A percentile compares a stretch with the other conserved stretches of the same genome.
phyloP scores from a whole-genome alignment of 1,284 basidiomycete genomes.

The Ceratobasidium papillatum region DNA sequence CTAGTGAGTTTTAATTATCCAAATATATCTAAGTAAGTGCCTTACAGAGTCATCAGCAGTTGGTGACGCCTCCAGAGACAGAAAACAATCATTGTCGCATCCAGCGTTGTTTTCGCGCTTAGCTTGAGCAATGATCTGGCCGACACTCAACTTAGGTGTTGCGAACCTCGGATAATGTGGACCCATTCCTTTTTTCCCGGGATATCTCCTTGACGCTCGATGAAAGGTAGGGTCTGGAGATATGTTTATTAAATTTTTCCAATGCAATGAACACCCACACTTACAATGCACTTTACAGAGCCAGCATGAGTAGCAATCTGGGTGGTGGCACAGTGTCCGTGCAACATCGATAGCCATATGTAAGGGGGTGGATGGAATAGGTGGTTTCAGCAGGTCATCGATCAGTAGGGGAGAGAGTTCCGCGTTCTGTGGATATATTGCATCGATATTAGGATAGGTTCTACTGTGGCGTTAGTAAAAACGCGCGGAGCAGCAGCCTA shows the following conservation, averaged over 20 bases:
- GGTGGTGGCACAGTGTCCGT: not conserved
- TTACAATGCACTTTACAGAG: conserved; percentile 21
- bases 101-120: not conserved
- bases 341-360: not conserved
- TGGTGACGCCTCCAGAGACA: not conserved
- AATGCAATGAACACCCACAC: not conserved
- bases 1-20: not conserved
- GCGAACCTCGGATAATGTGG: not conserved
- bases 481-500: not conserved
- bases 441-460: not conserved
- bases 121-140: not conserved
- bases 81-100: conserved; percentile 7
- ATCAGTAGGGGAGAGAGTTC: not conserved
- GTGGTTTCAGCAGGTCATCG: not conserved
- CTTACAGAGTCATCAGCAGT: not conserved
- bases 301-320: not conserved
- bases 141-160: not conserved
- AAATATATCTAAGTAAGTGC: not conserved
- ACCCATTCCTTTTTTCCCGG: not conserved
- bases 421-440: not conserved
- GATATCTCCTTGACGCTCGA: not conserved
- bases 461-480: not conserved
- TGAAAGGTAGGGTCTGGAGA: not conserved
- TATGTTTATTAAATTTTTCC: not conserved
- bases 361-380: not conserved